Conservation (phyloP, 768 basidiomycete species). For the Sporobolomyces phaffii region DNA sequence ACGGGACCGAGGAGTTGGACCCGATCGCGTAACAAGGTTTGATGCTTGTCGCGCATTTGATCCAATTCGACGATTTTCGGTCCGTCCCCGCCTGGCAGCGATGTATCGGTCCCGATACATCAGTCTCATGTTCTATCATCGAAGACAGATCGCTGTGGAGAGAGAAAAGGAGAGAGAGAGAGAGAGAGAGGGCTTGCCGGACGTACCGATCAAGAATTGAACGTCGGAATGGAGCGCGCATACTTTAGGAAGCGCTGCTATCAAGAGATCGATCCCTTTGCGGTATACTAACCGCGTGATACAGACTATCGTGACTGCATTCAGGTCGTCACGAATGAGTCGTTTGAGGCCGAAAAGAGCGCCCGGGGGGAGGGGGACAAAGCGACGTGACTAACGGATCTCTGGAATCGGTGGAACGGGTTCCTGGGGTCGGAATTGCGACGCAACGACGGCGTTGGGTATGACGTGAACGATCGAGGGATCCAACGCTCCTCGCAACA, state of each 20-base stretch:
- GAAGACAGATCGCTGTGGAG: too few relatives aligned
- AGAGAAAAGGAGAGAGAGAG: slow-evolving; percentile 2
- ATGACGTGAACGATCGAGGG: slow-evolving; percentile 76
- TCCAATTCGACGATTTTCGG: slow-evolving; percentile 90
- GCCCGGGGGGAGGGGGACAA: not conserved
- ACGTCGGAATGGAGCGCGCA: slow-evolving; percentile 80
- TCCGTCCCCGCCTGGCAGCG: slow-evolving; percentile 76
- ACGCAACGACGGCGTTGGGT: slow-evolving; percentile 81
- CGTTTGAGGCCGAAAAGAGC: too few relatives aligned
- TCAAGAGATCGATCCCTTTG: slow-evolving; percentile 91
- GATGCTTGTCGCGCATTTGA: slow-evolving; percentile 87
- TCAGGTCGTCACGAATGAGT: too few relatives aligned
- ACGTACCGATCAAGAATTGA: slow-evolving; percentile 72
- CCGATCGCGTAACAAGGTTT: slow-evolving; percentile 67
- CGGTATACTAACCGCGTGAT: slow-evolving; percentile 85
- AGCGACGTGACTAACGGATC: slow-evolving; percentile 6
- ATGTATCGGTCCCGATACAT: not conserved
- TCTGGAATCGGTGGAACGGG: slow-evolving; percentile 50
- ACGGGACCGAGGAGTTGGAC: slow-evolving; percentile 84
- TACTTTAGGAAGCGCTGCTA: slow-evolving; percentile 83
- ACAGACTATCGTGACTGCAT: slow-evolving; percentile 79
- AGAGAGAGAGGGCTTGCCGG: not conserved
- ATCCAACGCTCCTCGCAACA: slow-evolving; percentile 73
- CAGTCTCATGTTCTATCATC: too few relatives aligned
- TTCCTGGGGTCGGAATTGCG: slow-evolving; percentile 69